Percentiles rank a stretch among this genome's conserved stretches.
phyloP scores from a whole-genome alignment of 1,139 yeast genomes.

The Hyphopichia buzzinii region DNA sequence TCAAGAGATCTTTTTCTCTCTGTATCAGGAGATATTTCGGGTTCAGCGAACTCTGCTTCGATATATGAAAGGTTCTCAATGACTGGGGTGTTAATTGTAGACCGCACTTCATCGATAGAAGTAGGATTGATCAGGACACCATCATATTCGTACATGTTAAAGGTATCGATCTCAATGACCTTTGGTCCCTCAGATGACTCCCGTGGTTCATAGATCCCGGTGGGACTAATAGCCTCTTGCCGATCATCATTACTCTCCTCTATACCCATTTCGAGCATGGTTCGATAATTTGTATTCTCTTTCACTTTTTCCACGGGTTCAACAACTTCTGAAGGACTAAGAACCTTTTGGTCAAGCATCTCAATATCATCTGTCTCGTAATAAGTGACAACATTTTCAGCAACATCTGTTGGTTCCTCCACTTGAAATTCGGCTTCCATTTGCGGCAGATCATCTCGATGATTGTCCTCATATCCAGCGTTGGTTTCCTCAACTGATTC shows the following conservation, averaged over 20 bases:
- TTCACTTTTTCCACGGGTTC: conserved; percentile 5
- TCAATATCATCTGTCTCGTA: conserved; percentile 7
- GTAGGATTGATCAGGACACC: neutral
- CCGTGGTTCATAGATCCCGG: neutral
- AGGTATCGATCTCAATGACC: neutral
- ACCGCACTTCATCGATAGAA: neutral
- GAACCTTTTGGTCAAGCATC: conserved; percentile 3
- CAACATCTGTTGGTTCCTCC: conserved; percentile 10
- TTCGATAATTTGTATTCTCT: neutral
- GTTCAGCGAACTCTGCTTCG: neutral
- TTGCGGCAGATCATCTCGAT: neutral
- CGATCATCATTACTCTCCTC: neutral
- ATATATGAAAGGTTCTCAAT: neutral
- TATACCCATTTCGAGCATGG: neutral
- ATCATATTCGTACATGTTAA: neutral
- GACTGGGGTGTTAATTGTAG: neutral
- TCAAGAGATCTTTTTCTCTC: neutral
- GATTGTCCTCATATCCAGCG: neutral
- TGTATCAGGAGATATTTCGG: neutral
- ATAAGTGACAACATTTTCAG: conserved; percentile 8
- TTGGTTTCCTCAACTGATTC: neutral
- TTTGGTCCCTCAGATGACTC: neutral
- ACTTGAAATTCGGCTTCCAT: conserved; percentile 6
- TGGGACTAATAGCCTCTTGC: neutral
- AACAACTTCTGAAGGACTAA: conserved; percentile 7